phyloP scores from a whole-genome alignment of 371 early-diverging fungal genomes.

The Mortierella sp. region DNA sequence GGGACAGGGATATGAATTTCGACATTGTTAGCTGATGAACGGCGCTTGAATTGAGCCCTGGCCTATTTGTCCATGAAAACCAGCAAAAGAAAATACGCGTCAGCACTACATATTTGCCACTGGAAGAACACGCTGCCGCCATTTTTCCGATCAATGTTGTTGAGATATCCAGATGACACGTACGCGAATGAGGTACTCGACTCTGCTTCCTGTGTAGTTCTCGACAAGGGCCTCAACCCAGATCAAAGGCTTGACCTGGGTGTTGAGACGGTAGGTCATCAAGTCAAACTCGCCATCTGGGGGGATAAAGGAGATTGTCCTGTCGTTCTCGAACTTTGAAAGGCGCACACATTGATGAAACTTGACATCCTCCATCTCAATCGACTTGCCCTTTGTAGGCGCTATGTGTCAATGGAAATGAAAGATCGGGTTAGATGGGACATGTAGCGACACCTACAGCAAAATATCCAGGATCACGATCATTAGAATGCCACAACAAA shows the following conservation, averaged over 20 bases:
- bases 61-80: slow-evolving; percentile 66
- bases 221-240: slow-evolving; percentile 97
- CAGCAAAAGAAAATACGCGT: neutral
- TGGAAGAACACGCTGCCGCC: neutral
- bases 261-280: slow-evolving; percentile 98
- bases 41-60: slow-evolving; percentile 96
- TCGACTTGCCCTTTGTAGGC: slow-evolving; percentile 90
- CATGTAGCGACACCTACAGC: neutral
- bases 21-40: slow-evolving; percentile 98
- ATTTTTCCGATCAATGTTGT: too few relatives aligned
- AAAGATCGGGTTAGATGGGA: neutral
- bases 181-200: slow-evolving; percentile 96
- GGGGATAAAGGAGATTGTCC: slow-evolving; percentile 98
- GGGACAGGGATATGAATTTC: slow-evolving; percentile 98
- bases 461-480: neutral
- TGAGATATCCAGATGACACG: neutral
- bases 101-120: neutral
- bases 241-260: slow-evolving; percentile 96
- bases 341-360: slow-evolving; percentile 99
- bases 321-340: slow-evolving; percentile 95
- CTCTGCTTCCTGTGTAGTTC: slow-evolving; percentile 90
- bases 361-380: slow-evolving; percentile 99
- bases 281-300: slow-evolving; percentile 99
- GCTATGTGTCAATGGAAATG: slow-evolving; percentile 35
- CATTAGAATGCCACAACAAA: neutral